Evolutionary conservation across 192 early-diverging fungal species (phyloP), one percentile per base, ranked within the genome.

Genomic region (Coemansia sp.): DNA sequence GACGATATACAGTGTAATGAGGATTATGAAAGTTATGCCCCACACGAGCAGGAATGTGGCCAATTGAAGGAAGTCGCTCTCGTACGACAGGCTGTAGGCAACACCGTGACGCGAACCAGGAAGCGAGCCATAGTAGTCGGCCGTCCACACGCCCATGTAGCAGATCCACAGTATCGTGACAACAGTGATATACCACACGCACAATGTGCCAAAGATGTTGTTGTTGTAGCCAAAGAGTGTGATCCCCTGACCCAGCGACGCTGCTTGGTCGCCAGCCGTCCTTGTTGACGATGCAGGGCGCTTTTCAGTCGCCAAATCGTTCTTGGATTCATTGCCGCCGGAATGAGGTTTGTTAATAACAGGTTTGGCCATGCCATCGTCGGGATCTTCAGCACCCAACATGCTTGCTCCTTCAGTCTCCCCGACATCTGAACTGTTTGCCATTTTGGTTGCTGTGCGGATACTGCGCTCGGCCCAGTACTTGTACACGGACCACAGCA

Each of bases 91-190:
- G 67, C 87, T 82, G 65, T 84, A 83, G 46, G 85, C 82, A 3
- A 89, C 74, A n/a, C 78, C 77, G 40, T 76, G 71, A 41, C 66
- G 70, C 52, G 58, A 62, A 8, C 77, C 80, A 15, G 71, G 63
- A 12, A 85, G 69, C 16, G 72, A 63, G 22, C 85, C 86, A 55
- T 87, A 87, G 73, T 87, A 87, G 67, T 87, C 86, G 55, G 82
- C 65, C 41, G 77, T 76, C 61, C 84, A 67, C 3, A 87, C 73
- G 56, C 81, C 74, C 42, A 86, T 55, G 45, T 72, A 82, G 22
- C 78, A 73, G 41, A 83, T 75, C 77, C 80, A 84, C 65, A 75
- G 65, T 3, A 81, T 37, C 1, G 79, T 76, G 2, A 80, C 71
- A 2, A 63, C 8, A 10, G 15, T 56, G 16, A 82, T 73, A 19